Base-by-base conservation (phyloP, 148 eudicot genomes). In the Chenopodium suecicum region DNA sequence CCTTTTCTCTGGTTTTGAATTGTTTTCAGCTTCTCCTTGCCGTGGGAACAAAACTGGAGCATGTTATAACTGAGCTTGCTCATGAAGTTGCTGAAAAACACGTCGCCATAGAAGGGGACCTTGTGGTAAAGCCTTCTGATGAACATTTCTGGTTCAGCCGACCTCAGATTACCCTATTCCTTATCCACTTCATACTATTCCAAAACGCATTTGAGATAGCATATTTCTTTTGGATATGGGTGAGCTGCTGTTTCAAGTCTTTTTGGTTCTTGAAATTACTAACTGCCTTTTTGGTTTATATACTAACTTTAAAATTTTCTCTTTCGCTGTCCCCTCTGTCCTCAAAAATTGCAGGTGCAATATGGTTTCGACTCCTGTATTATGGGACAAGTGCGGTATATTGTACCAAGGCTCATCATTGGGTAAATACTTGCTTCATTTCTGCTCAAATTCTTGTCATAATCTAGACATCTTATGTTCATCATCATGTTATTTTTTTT, bases 191-290 rank as follows among this genome's bases (percentile, higher is more conserved):
- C 29, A 88, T 91, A 60, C 90, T 91, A 3, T 93, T 93, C 88
- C 97, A 93, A 81, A 93, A 91, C 82, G 86, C 94, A 34, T 93
- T 93, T 62, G 94, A 93, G 87, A 90, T 93, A n/a, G 97, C 94
- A 31, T 85, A 71, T 82, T 91, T 93, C 93, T 91, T 93, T 76
- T 93, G 97, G 97, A 90, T 89, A 81, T 89, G 91, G 97, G 97
- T 93, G 79, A 91, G 85, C 34, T 46, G 44, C 74, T 75, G 67
- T 29, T 68, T 50, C 9, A 50, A 52, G 22, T 50, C 23, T 74
- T 25, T 9, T 12, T 48, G 7, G 32, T n/a, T 47, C 11, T 47
- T 50, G 10, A 48, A 4, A 60, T 23, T 73, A 12, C 5, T 71
- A 32, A 73, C 17, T 25, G 9, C 19, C 14, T 48, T 58, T 50